These are phyloP conservation scores for Debaryomyces coudertii DNA, from an alignment of 1,139 yeast genomes.

Conservation along the genomic window DNA sequence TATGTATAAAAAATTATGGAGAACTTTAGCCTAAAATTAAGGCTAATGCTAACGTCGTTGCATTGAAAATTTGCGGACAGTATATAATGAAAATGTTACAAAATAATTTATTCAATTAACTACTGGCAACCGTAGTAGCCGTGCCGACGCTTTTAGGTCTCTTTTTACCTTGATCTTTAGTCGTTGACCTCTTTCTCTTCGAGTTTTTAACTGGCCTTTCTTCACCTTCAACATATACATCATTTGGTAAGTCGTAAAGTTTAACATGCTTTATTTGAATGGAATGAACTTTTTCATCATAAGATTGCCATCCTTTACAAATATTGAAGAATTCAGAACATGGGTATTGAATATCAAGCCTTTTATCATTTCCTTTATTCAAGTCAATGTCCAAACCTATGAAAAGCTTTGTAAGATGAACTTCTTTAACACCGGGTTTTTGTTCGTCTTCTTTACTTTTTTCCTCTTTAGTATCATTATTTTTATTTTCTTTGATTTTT, in stretches of 20 bases:
- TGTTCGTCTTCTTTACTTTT: conserved; percentile 21
- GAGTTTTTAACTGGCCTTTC: conserved; percentile 60
- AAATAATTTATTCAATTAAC: background rate
- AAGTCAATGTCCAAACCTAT: conserved; percentile 76
- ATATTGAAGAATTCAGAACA: conserved; percentile 84
- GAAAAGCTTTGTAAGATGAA: conserved; percentile 75
- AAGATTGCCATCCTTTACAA: conserved; percentile 74
- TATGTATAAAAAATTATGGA: conserved; percentile 18
- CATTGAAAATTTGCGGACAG: background rate
- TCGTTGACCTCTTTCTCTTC: conserved; percentile 32
- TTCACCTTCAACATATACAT: conserved; percentile 83
- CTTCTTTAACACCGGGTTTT: conserved; percentile 18
- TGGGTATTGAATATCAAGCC: conserved; percentile 86
- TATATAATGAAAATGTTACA: conserved; percentile 3
- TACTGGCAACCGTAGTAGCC: conserved; percentile 15
- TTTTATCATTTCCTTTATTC: conserved; percentile 50
- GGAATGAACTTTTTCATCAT: conserved; percentile 61
- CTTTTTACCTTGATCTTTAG: conserved; percentile 18
- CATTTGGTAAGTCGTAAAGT: conserved; percentile 78
- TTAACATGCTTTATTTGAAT: conserved; percentile 77
- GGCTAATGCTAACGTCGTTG: background rate
- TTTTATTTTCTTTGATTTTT: conserved; percentile 14
- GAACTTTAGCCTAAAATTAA: conserved; percentile 10
- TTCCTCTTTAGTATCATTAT: background rate
- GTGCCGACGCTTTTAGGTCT: conserved; percentile 22